Conservation (phyloP, 345 rosid species). For the Euphorbia peplus region DNA sequence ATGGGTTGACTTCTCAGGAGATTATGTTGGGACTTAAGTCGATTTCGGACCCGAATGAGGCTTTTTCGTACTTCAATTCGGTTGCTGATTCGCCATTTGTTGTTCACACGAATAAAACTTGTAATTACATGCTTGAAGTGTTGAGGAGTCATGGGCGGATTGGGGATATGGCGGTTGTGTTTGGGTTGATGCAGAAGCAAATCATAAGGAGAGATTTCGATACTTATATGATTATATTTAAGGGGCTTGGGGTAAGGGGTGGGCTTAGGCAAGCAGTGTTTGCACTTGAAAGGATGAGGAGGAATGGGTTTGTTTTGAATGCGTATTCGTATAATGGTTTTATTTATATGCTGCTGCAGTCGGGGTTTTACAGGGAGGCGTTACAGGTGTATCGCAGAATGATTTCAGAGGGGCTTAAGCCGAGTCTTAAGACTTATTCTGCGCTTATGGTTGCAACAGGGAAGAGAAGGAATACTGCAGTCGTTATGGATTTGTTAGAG, state of each 20-base stretch:
- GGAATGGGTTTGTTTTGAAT: constrained; percentile 64
- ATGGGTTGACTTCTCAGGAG: constrained; percentile 45
- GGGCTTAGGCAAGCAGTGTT: constrained; percentile 59
- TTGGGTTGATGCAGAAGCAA: constrained; percentile 73
- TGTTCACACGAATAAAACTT: constrained; percentile 62
- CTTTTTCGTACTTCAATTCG: constrained; percentile 60
- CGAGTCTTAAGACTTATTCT: constrained; percentile 89
- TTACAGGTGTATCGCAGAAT: constrained; percentile 62
- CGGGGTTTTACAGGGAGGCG: constrained; percentile 61
- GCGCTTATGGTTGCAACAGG: constrained; percentile 89
- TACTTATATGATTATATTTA: constrained; percentile 64
- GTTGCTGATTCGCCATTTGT: constrained; percentile 41
- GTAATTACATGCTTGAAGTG: constrained; percentile 77
- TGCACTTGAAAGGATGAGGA: constrained; percentile 57
- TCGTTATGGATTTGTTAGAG: constrained; percentile 63
- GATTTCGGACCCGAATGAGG: constrained; percentile 49
- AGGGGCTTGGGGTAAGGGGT: constrained; percentile 51
- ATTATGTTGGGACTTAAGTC: constrained; percentile 45
- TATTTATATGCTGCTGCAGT: constrained; percentile 67
- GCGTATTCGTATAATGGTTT: constrained; percentile 76
- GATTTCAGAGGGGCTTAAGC: constrained; percentile 78
- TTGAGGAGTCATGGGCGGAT: constrained; percentile 56
- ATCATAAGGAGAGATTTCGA: constrained; percentile 57
- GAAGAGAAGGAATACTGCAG: constrained; percentile 67
- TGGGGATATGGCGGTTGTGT: constrained; percentile 66